Evolutionary conservation across 202 grass and related monocot species (phyloP).

Genomic region (Panicum virgatum): DNA sequence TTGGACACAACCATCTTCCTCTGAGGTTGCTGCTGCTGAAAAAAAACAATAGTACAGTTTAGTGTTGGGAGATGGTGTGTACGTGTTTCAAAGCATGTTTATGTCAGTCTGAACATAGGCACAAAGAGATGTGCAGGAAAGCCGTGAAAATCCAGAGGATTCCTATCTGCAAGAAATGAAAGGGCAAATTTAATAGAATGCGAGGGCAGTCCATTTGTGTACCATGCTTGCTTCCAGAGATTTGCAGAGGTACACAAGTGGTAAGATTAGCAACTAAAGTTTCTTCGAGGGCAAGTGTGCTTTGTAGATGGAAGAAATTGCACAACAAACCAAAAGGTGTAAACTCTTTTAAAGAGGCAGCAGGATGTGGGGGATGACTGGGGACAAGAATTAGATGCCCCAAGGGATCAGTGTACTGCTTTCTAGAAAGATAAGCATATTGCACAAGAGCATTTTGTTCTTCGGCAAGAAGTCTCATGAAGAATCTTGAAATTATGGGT

Average conservation of each 20-base stretch:
- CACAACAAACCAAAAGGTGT: background rate
- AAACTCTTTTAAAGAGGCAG: constrained; percentile 7
- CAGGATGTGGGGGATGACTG: constrained; percentile 7
- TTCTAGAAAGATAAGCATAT: constrained; percentile 27
- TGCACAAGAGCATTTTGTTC: constrained; percentile 21
- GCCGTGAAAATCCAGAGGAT: background rate
- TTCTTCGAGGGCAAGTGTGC: constrained; percentile 8
- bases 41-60: background rate
- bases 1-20: constrained; percentile 46
- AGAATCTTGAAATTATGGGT: background rate
- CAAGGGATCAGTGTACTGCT: background rate
- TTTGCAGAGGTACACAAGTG: background rate
- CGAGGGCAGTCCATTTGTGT: background rate
- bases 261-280: background rate
- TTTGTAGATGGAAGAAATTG: background rate
- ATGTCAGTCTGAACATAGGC: background rate
- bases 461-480: background rate
- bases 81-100: background rate
- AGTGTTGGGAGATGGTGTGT: background rate
- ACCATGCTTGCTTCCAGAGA: constrained; percentile 36
- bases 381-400: constrained; percentile 37
- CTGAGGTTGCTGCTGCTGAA: constrained; percentile 28
- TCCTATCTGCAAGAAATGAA: constrained; percentile 17
- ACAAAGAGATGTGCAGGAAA: background rate
- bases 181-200: background rate